Evolutionary conservation across 2,329 filamentous ascomycete genomes (phyloP).

Genomic region (Sphaceloma murrayae): DNA sequence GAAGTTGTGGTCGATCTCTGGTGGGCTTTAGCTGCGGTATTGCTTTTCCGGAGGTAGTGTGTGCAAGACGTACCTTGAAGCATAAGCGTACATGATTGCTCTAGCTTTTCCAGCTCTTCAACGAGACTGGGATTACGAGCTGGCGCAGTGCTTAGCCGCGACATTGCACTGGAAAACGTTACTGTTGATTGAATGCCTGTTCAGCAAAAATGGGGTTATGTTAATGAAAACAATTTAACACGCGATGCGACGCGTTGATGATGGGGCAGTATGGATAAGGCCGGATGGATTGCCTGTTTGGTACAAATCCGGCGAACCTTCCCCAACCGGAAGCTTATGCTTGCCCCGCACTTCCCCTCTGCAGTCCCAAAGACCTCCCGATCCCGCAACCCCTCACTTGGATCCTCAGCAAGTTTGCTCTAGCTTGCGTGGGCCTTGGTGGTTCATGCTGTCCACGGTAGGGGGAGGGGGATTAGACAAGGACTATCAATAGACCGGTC

Average conservation of each 20-base stretch:
- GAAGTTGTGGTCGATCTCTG: constrained; percentile 98
- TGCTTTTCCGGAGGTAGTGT: too few species aligned
- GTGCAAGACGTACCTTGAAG: constrained; percentile 58
- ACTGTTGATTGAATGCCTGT: constrained; percentile 12
- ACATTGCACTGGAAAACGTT: too few species aligned
- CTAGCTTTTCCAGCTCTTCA: constrained; percentile 89
- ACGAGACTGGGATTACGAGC: constrained; percentile 65
- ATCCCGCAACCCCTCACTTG: constrained; percentile 8
- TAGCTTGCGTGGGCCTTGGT: neutral
- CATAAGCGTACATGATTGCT: constrained; percentile 93
- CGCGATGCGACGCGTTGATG: constrained; percentile 5
- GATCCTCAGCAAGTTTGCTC: neutral
- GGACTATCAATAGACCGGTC: too few species aligned
- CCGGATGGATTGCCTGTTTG: constrained; percentile 4
- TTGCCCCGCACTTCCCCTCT: constrained; percentile 6
- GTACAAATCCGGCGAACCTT: constrained; percentile 11
- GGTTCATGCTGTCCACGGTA: too few species aligned
- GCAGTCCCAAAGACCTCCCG: neutral
- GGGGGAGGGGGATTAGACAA: too few species aligned
- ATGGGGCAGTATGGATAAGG: neutral
- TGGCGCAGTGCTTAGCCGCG: constrained; percentile 39
- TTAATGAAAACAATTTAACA: neutral
- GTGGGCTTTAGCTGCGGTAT: neutral
- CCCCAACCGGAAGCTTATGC: neutral
- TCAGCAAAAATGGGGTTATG: neutral